phyloP scores from a whole-genome alignment of 2,329 filamentous ascomycete genomes.

The Mycogone perniciosa region DNA sequence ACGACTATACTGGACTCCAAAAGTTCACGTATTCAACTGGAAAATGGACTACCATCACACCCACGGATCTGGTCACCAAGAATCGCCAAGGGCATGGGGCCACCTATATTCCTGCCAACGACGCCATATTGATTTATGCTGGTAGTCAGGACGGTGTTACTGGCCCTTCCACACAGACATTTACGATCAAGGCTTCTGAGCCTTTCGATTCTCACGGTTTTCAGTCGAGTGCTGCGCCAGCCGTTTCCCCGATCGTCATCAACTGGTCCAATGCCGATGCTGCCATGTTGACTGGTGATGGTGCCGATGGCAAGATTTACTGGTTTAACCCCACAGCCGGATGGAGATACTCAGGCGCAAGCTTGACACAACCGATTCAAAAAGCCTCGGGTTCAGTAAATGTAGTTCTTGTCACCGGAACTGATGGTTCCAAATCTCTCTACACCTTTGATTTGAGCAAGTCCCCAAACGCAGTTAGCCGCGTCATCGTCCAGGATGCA shows the following conservation, averaged over 20 bases:
- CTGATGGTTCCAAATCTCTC: conserved; percentile 71
- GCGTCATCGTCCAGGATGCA: conserved; percentile 59
- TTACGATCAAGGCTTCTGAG: conserved; percentile 59
- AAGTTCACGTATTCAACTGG: conserved; percentile 50
- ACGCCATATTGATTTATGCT: conserved; percentile 74
- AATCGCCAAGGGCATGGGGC: conserved; percentile 70
- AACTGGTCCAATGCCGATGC: conserved; percentile 66
- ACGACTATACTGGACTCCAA: conserved; percentile 68
- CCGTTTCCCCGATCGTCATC: conserved; percentile 64
- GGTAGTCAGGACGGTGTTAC: conserved; percentile 59
- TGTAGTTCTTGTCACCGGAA: conserved; percentile 60
- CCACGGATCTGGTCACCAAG: conserved; percentile 48
- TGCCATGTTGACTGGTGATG: conserved; percentile 65
- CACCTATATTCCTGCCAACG: conserved; percentile 62
- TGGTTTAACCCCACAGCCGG: conserved; percentile 57
- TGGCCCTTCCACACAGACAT: conserved; percentile 64
- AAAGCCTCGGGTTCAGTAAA: conserved; percentile 52
- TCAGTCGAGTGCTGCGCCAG: conserved; percentile 53
- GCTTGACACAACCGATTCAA: conserved; percentile 53
- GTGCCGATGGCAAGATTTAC: conserved; percentile 58
- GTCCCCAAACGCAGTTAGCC: conserved; percentile 68
- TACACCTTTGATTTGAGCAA: conserved; percentile 70
- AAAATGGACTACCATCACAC: conserved; percentile 44
- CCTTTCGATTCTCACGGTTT: conserved; percentile 59
- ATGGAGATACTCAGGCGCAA: conserved; percentile 63